Evolutionary conservation across 2,329 filamentous ascomycete genomes (phyloP), one percentile per base, ranked within the genome.

Genomic region (Xylaria sp.): DNA sequence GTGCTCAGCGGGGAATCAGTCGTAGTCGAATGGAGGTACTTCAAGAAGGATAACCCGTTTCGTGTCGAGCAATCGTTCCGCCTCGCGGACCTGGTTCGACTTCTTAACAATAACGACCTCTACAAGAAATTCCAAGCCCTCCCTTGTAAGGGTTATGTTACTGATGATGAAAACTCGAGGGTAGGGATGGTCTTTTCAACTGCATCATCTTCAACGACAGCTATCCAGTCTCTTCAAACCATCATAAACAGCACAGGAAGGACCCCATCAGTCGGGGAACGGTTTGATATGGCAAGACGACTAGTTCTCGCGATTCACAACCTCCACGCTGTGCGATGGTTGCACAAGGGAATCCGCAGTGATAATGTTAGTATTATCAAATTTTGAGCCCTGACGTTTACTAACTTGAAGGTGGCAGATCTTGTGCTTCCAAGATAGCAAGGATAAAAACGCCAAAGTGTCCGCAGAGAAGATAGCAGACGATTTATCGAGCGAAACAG

Each of bases 341-440:
- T 64, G 10, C 61, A 64, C 42, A 55, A 61, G n/a, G 51, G 51
- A 5, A 58, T 64, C 16, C 61, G 50, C 42, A 58, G 61, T 29
- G 61, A 64, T 48, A 64, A 64, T 25, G 51, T 64, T 29, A 48
- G 35, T 58, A 8, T 58, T 21, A 5, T 6, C 21, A 21, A 5
- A 25, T 6, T 42, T 58, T 27, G 13, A 58, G 21, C 37, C 23
- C 2, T 4, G 21, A n/a, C 13, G n/a, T 2, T 5, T 23, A 58
- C 54, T 58, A 21, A 58, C 23, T 12, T 27, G 6, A 58, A 13
- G 44, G 13, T 27, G 21, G 21, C 35, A 58, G 54, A 58, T 58
- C 35, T 9, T 58, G 2, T 58, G 54, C 16, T 42, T 58, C 5
- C 54, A 40, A 13, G 21, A 58, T 25, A n/a, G 2, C 13, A 58